Evolutionary conservation across 169 alveolate species (phyloP), one percentile per base, ranked within the genome.

Genomic region (Perkinsus marinus): DNA sequence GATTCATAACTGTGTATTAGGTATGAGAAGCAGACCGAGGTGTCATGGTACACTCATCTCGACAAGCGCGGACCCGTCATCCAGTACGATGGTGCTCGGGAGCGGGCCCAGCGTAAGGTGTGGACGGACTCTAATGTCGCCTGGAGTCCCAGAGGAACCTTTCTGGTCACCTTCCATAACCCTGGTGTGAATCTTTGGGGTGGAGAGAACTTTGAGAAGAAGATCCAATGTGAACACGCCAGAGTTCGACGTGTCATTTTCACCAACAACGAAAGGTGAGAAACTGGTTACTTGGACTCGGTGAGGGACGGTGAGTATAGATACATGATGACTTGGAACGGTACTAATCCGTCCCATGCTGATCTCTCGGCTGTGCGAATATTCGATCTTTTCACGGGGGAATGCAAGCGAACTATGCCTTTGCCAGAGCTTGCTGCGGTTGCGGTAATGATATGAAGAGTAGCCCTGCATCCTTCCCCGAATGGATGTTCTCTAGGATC

Each of bases 161-260:
- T 90, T 41, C 90, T 93, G 90, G 93, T 93, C 38, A 93, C 95
- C n/a, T 69, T 92, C 90, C 95, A 93, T 90, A 91, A 91, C 57
- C 95, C 91, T 26, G 95, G 95, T 6, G 94, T 93, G 68, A 93
- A 57, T 37, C 91, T 93, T 37, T 93, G 95, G 95, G 94, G 95
- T 36, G 95, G 95, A 2, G 94, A 93, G 90, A 68, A 93, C 90
- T 91, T 93, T 92, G 94, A 92, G n/a, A 93, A 91, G 92, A 93
- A 93, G 43, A 69, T 93, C 46, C 91, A 93, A 90, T 93, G 91
- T 89, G 94, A 93, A 41, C 94, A 93, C 79, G 92, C 91, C 39
- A 93, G 92, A 39, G 94, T 93, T 69, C 89, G 92, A 68, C 92
- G 91, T 90, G 92, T 93, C 38, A 93, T 91, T 39, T 93, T 93